These are phyloP conservation scores for Aspergillus bridgeri DNA, from an alignment of 495 filamentous ascomycete species.

Conservation along the genomic window DNA sequence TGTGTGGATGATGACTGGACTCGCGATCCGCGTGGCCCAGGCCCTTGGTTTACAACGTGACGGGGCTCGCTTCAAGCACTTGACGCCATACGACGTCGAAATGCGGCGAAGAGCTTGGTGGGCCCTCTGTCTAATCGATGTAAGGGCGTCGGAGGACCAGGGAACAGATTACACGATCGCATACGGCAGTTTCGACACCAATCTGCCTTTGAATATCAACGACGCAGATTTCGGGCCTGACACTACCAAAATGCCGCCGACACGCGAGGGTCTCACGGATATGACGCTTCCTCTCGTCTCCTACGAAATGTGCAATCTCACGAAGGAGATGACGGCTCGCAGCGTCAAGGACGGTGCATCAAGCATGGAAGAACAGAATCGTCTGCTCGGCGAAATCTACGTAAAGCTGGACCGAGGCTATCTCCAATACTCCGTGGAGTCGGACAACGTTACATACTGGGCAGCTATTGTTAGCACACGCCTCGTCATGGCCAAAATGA, in stretches of 20 bases:
- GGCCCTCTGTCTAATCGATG: conserved; percentile 70
- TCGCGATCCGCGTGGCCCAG: conserved; percentile 66
- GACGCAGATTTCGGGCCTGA: conserved; percentile 34
- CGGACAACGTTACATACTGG: neutral
- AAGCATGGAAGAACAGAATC: neutral
- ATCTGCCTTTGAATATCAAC: conserved; percentile 70
- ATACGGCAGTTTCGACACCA: conserved; percentile 65
- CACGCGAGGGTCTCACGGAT: conserved; percentile 62
- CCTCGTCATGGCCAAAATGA: neutral
- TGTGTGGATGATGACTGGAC: conserved; percentile 55
- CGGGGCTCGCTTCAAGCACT: conserved; percentile 55
- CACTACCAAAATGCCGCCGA: conserved; percentile 56
- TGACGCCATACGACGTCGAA: conserved; percentile 63
- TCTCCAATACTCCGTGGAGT: neutral
- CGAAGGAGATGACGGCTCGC: neutral
- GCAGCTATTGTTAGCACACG: neutral
- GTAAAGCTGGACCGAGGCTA: neutral
- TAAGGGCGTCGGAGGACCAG: conserved; percentile 71
- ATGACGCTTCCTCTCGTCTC: conserved; percentile 62
- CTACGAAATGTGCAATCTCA: neutral
- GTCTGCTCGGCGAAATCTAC: neutral
- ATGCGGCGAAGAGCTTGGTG: conserved; percentile 76
- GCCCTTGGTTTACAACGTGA: conserved; percentile 70
- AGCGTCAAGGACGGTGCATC: neutral
- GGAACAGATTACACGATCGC: conserved; percentile 61